These are phyloP conservation scores for Phytophthora litchii DNA, from an alignment of 352 stramenopile genomes.

Conservation along the genomic window DNA sequence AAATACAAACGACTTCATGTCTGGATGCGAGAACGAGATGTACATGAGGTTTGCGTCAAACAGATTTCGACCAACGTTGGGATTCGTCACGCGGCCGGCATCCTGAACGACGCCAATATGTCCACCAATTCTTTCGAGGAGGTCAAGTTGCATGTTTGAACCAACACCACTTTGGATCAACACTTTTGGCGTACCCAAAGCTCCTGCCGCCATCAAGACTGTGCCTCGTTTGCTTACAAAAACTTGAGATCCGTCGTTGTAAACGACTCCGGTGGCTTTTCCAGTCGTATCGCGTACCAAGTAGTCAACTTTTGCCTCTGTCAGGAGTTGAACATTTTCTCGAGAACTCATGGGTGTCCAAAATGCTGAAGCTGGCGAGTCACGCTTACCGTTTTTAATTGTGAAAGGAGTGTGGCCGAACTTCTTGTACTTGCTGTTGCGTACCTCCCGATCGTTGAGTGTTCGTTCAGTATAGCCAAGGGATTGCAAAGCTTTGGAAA, in stretches of 20 bases:
- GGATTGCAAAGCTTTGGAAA: constrained; percentile 37
- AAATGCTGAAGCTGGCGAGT: constrained; percentile 60
- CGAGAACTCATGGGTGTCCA: constrained; percentile 44
- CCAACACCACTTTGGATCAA: constrained; percentile 82
- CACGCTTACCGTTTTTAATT: constrained; percentile 57
- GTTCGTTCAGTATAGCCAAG: constrained; percentile 41
- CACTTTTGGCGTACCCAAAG: constrained; percentile 77
- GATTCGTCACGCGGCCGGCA: constrained; percentile 48
- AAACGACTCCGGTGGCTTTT: constrained; percentile 47
- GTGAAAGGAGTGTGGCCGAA: constrained; percentile 57
- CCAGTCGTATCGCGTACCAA: constrained; percentile 44
- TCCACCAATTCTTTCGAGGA: constrained; percentile 33
- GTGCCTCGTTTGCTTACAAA: constrained; percentile 40
- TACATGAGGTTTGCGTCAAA: constrained; percentile 64
- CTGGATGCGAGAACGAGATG: constrained; percentile 44
- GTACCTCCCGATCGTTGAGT: constrained; percentile 46
- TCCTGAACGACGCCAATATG: constrained; percentile 41
- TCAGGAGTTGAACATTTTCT: constrained; percentile 54
- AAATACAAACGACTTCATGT: constrained; percentile 55
- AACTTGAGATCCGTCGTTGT: constrained; percentile 43
- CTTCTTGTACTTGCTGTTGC: constrained; percentile 56
- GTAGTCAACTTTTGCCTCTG: constrained; percentile 47
- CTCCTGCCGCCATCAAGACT: constrained; percentile 76
- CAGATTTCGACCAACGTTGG: constrained; percentile 59
- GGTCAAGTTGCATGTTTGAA: constrained; percentile 49